phyloP scores from a whole-genome alignment of 1,284 basidiomycete species.

The Malassezia brasiliensis region DNA sequence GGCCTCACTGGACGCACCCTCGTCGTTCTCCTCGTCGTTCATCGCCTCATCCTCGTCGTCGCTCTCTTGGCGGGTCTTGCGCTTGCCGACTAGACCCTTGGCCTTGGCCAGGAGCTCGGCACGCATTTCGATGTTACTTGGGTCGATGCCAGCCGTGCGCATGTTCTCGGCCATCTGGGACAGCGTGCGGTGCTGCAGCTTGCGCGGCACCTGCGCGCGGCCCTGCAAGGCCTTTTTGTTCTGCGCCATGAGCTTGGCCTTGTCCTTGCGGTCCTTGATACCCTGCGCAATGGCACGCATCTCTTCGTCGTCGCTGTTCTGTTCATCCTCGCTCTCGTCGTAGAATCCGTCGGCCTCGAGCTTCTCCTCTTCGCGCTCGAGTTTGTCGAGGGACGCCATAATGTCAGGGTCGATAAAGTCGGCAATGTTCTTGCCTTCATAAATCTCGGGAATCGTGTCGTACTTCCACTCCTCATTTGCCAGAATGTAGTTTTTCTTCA shows the following conservation, averaged over 20 bases:
- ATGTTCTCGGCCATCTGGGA: slow-evolving; percentile 71
- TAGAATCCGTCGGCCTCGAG: slow-evolving; percentile 92
- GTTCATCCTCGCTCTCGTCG: slow-evolving; percentile 67
- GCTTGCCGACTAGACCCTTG: slow-evolving; percentile 59
- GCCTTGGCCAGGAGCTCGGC: slow-evolving; percentile 73
- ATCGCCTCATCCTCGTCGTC: slow-evolving; percentile 28
- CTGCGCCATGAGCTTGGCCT: slow-evolving; percentile 68
- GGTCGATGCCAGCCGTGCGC: slow-evolving; percentile 78
- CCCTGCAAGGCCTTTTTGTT: slow-evolving; percentile 81
- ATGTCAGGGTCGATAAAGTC: slow-evolving; percentile 99
- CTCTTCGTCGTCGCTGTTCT: slow-evolving; percentile 76
- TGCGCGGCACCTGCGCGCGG: slow-evolving; percentile 72
- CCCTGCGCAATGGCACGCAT: slow-evolving; percentile 63
- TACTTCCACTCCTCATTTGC: slow-evolving; percentile 88
- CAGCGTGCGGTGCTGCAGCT: slow-evolving; percentile 65
- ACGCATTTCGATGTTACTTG: slow-evolving; percentile 74
- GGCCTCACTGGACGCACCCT: slow-evolving; percentile 50
- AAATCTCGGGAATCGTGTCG: slow-evolving; percentile 89
- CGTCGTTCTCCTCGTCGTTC: slow-evolving; percentile 49
- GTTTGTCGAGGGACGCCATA: slow-evolving; percentile 84
- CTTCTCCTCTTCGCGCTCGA: slow-evolving; percentile 92
- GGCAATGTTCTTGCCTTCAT: slow-evolving; percentile 96
- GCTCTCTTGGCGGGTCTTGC: slow-evolving; percentile 52
- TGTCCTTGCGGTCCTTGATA: slow-evolving; percentile 57
- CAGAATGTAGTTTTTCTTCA: slow-evolving; percentile 72